Conservation (phyloP, 768 basidiomycete species). For the Vishniacozyma victoriae region DNA sequence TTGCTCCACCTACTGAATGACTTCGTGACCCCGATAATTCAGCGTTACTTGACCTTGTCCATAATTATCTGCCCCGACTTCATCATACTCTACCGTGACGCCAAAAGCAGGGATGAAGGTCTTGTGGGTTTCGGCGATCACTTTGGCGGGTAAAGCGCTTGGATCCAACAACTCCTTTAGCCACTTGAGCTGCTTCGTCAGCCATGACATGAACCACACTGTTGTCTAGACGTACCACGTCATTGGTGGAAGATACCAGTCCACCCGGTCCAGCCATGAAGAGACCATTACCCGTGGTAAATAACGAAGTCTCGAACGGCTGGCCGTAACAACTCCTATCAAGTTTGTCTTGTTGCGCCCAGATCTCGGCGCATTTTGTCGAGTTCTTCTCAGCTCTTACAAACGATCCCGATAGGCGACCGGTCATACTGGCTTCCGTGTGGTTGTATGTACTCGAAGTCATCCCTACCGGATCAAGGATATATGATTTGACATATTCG, state of each 20-base stretch:
- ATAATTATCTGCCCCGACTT: conserved; percentile 17
- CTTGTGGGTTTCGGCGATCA: conserved; percentile 7
- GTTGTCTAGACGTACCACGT: conserved; percentile 37
- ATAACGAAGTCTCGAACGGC: conserved; percentile 11
- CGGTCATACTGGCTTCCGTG: conserved; percentile 13
- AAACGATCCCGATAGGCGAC: conserved; percentile 17
- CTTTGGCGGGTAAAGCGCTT: conserved; percentile 13
- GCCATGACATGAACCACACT: background rate
- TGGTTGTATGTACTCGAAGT: conserved; percentile 18
- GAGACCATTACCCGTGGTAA: conserved; percentile 10
- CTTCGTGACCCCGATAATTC: conserved; percentile 25
- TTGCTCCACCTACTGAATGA: too few relatives aligned
- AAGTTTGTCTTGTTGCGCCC: background rate
- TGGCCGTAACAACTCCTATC: conserved; percentile 12
- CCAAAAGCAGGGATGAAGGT: conserved; percentile 1
- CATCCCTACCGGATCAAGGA: conserved; percentile 35
- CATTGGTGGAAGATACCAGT: conserved; percentile 19
- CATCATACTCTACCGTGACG: background rate
- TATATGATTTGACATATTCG: conserved; percentile 21
- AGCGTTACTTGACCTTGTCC: conserved; percentile 26
- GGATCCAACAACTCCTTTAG: conserved; percentile 26
- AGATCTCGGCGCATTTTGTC: conserved; percentile 4
- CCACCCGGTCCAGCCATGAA: conserved; percentile 32
- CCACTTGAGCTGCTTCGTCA: conserved; percentile 28
- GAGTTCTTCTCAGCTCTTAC: conserved; percentile 6